phyloP scores from a whole-genome alignment of 345 rosid species.

The Combretum micranthum region DNA sequence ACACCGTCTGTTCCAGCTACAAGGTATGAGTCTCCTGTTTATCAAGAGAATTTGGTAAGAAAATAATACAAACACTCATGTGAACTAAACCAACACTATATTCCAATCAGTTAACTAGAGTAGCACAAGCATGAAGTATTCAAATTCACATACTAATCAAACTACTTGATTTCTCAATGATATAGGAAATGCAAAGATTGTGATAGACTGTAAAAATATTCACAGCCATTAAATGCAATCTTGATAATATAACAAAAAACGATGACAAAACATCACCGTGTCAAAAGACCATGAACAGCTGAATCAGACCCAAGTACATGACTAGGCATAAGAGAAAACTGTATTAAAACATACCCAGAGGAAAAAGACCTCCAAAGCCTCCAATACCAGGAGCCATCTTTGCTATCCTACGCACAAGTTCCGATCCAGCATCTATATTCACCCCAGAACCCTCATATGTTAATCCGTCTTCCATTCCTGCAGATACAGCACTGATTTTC shows the following conservation, averaged over 20 bases:
- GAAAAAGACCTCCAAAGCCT: slow-evolving; percentile 89
- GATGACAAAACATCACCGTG: not conserved
- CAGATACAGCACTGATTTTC: slow-evolving; percentile 2
- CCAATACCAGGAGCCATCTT: slow-evolving; percentile 94
- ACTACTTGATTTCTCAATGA: too few relatives aligned
- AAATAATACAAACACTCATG: too few relatives aligned
- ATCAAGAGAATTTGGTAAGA: slow-evolving; percentile 5
- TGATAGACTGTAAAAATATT: too few relatives aligned
- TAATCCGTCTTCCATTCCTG: slow-evolving; percentile 24
- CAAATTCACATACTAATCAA: too few relatives aligned
- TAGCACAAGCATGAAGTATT: too few relatives aligned
- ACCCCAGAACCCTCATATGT: slow-evolving; percentile 85
- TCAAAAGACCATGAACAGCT: not conserved
- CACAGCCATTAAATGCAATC: too few relatives aligned
- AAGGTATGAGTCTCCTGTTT: slow-evolving; percentile 75
- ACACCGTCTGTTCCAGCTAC: slow-evolving; percentile 99
- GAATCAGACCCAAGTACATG: not conserved
- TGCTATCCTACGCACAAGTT: slow-evolving; percentile 75
- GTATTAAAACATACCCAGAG: slow-evolving; percentile 45
- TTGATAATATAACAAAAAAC: too few relatives aligned
- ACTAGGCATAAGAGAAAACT: not conserved
- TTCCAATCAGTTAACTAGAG: too few relatives aligned
- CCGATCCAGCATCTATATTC: slow-evolving; percentile 91
- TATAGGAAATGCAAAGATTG: too few relatives aligned
- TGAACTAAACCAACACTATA: too few relatives aligned